Base-by-base conservation (phyloP, 208 protist genomes). In the Acanthamoeba divionensis region DNA sequence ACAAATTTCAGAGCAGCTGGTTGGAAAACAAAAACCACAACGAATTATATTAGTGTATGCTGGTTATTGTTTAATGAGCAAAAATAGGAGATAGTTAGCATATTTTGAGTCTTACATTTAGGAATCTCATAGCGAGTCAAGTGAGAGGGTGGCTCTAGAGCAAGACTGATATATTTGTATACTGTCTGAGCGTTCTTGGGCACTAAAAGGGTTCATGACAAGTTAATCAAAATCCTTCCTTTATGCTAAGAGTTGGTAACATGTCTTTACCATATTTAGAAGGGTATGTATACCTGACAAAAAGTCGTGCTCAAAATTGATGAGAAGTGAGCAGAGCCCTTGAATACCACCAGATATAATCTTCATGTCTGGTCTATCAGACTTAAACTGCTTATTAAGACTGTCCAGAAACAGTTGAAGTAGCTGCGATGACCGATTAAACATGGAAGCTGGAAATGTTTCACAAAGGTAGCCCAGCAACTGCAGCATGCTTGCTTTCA, bases 301-400 rank as follows among this genome's bases (percentile, higher is more conserved):
- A 18, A 91, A 91, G 38, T 91, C 62, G 54, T 87, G 57, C 13
- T 60, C 62, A 31, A 91, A 89, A 55, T 91, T 33, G 48, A 91
- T 36, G 8, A 91, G 77, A n/a, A 91, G 63, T 12, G 66, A 85
- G n/a, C 66, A 77, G 26, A 91, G 31, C 4, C 89, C 89, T 44
- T 75, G 67, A n/a, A 91, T 77, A 2, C 75, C 89, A 15, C 89
- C 89, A 12, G 89, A 89, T 41, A 91, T 91, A 44, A 91, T 87
- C 77, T 91, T 82, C 89, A 91, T 91, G 44, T 91, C 89, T 2
- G 89, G 89, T 44, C 89, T 91, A 24, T 55, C 60, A 1, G 89
- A 0, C 45, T 73, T 63, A 41, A 91, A 91, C 77, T 91, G 89
- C 66, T 82, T 75, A 41, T 75, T 66, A 31, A 91, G 41, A 31